phyloP scores from a whole-genome alignment of 2,329 filamentous ascomycete genomes.

The Chaetomiaceae sp. region DNA sequence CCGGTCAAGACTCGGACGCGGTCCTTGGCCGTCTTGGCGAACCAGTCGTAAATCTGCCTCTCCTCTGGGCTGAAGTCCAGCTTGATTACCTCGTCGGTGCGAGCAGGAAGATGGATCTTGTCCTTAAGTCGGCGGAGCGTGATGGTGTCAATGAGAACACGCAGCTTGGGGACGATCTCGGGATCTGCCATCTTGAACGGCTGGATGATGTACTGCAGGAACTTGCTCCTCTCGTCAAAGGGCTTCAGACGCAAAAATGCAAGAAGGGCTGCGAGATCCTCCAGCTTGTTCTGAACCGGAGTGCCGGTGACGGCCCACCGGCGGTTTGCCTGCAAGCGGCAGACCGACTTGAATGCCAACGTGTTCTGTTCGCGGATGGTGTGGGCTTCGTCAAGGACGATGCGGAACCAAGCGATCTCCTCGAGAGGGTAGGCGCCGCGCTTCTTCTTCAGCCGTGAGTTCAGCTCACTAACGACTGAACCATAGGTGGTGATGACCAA shows the following conservation, averaged over 20 bases:
- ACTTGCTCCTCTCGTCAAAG: conserved; percentile 73
- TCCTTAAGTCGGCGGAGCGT: conserved; percentile 89
- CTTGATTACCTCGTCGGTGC: conserved; percentile 66
- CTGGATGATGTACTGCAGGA: conserved; percentile 72
- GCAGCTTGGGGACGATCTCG: conserved; percentile 76
- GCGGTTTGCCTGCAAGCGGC: conserved; percentile 69
- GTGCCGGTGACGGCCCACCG: conserved; percentile 98
- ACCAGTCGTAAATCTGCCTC: conserved; percentile 73
- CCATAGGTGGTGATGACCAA: conserved; percentile 91
- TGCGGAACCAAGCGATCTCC: conserved; percentile 84
- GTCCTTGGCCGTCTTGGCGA: conserved; percentile 73
- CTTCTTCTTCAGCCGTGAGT: conserved; percentile 57
- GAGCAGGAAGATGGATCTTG: conserved; percentile 74
- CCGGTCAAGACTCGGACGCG: conserved; percentile 71
- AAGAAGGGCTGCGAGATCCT: conserved; percentile 82
- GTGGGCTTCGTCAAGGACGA: conserved; percentile 92
- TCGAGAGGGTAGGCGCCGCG: conserved; percentile 60
- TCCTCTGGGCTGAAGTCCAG: conserved; percentile 76
- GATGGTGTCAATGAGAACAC: conserved; percentile 88
- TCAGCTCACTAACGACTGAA: conserved; percentile 75
- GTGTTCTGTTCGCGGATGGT: conserved; percentile 84
- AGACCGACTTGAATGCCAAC: conserved; percentile 78
- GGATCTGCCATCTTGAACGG: conserved; percentile 86
- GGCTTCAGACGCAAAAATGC: conserved; percentile 80
- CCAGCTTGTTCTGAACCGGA: conserved; percentile 87